Evolutionary conservation across 2,329 filamentous ascomycete species (phyloP), one percentile per base, ranked within the genome.

Genomic region (Cladosporium colombiae): DNA sequence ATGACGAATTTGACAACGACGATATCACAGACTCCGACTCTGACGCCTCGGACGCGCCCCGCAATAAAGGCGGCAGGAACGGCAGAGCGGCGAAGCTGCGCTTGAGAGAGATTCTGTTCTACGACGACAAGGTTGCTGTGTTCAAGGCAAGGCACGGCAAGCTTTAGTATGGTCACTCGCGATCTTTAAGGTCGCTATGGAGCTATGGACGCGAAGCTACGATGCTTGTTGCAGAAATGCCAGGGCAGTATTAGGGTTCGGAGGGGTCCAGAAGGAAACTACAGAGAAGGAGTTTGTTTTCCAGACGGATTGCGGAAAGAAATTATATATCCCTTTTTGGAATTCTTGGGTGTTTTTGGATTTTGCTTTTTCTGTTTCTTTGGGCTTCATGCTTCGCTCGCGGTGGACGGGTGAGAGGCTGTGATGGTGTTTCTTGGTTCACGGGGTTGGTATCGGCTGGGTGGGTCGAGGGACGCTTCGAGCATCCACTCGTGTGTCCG

Each of bases 51-150:
- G 58, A 33, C 49, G 25, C 52, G 52, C 35, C 56, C 10, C 67
- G 67, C 25, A 65, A 29, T 3, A 29, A 65, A 23, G 64, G 58
- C 14, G 59, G 62, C 50, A 65, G 67, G 52, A 35, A 58, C 29
- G 50, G 50, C 29, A 35, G 59, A 58, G 69, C 67, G 37, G 72
- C 72, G 13, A 80, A 84, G 71, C 82, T 93, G 67, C 84, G 87
- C 64, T 80, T 94, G 70, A 82, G 90, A 68, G 91, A 94, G 80
- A 94, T 95, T 69, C 78, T 93, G 68, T 94, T 92, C 77, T 93
- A 92, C 73, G 91, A 94, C 75, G 91, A 94, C 75, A 91, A 92
- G 77, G 87, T 92, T 62, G 88, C 89, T 31, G 89, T 94, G 66
- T 94, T 94, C 79, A 91, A 89, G 76, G 89, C 90, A 35, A 85